These are phyloP conservation scores for Ophiostoma populinum DNA, from an alignment of 2,329 filamentous ascomycete species.

Conservation along the genomic window DNA sequence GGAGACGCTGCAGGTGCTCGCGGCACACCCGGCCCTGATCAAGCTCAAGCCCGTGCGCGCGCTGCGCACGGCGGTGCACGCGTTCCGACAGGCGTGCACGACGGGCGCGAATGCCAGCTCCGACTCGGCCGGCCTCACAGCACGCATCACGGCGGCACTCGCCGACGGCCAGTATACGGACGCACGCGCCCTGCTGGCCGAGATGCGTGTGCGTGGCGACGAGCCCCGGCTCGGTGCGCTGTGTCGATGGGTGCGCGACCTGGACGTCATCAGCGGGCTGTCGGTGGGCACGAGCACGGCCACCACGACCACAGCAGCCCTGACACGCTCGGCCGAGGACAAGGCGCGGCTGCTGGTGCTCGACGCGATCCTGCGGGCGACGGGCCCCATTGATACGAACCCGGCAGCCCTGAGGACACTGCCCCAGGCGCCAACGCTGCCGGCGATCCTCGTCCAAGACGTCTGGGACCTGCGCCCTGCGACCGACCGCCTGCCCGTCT, in stretches of 20 bases:
- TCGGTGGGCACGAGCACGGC: constrained; percentile 32
- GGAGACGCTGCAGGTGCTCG: constrained; percentile 42
- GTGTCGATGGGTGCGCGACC: constrained; percentile 55
- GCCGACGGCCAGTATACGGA: constrained; percentile 48
- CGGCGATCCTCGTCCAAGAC: constrained; percentile 36
- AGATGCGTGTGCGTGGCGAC: constrained; percentile 51
- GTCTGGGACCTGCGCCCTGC: constrained; percentile 40
- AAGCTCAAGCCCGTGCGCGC: constrained; percentile 54
- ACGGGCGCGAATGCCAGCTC: too few relatives aligned
- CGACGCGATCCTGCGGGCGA: constrained; percentile 46
- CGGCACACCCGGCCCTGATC: constrained; percentile 42
- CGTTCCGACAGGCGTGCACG: constrained; percentile 51
- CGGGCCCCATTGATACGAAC: constrained; percentile 39
- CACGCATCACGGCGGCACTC: constrained; percentile 46
- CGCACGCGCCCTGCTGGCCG: constrained; percentile 46
- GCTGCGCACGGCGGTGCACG: constrained; percentile 47
- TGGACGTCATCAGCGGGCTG: constrained; percentile 51
- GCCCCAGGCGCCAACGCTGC: constrained; percentile 15
- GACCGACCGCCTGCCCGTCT: constrained; percentile 26
- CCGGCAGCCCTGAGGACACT: constrained; percentile 14
- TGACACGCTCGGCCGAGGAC: constrained; percentile 25
- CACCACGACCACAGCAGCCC: neutral
- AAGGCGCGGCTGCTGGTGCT: constrained; percentile 41
- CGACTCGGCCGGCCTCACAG: constrained; percentile 41
- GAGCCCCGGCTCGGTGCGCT: constrained; percentile 50